Conservation (phyloP, 1,284 basidiomycete species). For the Testicularia cyperi region DNA sequence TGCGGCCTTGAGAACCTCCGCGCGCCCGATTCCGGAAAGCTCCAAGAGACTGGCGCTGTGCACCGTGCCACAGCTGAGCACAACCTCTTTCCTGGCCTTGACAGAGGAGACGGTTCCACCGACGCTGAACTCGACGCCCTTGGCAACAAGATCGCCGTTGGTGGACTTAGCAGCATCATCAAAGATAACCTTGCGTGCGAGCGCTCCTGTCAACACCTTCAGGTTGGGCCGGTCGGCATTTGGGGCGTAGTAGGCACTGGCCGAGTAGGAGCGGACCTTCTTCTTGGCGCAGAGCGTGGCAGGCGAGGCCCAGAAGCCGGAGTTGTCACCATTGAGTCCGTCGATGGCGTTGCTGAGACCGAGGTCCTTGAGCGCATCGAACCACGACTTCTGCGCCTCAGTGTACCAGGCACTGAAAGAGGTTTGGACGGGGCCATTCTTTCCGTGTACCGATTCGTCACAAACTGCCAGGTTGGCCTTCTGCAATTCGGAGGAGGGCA, state of each 20-base stretch:
- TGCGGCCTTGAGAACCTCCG: slow-evolving; percentile 25
- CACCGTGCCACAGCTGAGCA: slow-evolving; percentile 64
- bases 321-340: slow-evolving; percentile 35
- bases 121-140: slow-evolving; percentile 52
- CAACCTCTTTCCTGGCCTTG: slow-evolving; percentile 62
- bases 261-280: slow-evolving; percentile 29
- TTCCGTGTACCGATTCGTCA: slow-evolving; percentile 33
- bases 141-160: slow-evolving; percentile 32
- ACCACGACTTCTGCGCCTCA: slow-evolving; percentile 42
- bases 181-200: slow-evolving; percentile 34
- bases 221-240: slow-evolving; percentile 30
- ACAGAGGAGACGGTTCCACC: slow-evolving; percentile 45
- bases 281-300: slow-evolving; percentile 30
- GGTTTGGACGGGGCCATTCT: slow-evolving; percentile 32
- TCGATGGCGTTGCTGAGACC: slow-evolving; percentile 33
- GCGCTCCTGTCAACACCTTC: slow-evolving; percentile 43
- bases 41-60: slow-evolving; percentile 58
- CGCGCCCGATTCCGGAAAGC: slow-evolving; percentile 40
- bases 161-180: slow-evolving; percentile 4
- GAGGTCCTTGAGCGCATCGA: slow-evolving; percentile 34
- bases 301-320: slow-evolving; percentile 42
- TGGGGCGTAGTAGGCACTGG: slow-evolving; percentile 42
- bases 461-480: slow-evolving; percentile 37
- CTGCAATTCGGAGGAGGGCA: slow-evolving; percentile 25
- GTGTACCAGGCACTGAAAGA: slow-evolving; percentile 46